Evolutionary conservation across 257 asterid species (phyloP), one percentile per base, ranked within the genome.

Genomic region (Solanum boliviense): DNA sequence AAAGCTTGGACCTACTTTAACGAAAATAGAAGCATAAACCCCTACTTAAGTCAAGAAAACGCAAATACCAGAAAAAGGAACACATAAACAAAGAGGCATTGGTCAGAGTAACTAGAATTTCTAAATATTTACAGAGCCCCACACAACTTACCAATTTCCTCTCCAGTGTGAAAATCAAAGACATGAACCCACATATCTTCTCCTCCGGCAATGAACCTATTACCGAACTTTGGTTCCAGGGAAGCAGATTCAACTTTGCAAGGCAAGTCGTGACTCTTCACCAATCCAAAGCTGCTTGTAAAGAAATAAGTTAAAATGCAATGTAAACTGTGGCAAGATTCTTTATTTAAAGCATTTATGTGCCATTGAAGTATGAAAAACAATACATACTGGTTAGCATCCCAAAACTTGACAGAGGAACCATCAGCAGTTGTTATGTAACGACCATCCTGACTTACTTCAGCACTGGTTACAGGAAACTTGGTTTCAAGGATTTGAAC

Each of bases 121-220:
- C 85, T 48, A 46, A 79, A 46, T 31, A 81, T 46, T 46, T 83
- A 84, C 83, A 44, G 15, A 71, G 65, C 56, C 32, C 58, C 38
- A 25, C 60, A 29, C 2, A 23, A 44, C 93, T 83, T 88, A 97
- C 99, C 99, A 27, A 97, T 89, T 93, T 96, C 98, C 44, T 85
- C 94, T 52, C 99, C 98, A 0, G 98, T 94, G 89, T 94, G 94
- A 83, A 97, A 97, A 93, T 97, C 98, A 67, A 93, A 96, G 36
- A 94, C 91, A 84, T 90, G 99, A 90, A 97, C 91, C 99, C 99
- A 97, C 99, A 96, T 90, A 92, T 97, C 99, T 93, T 96, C 99
- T 87, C 99, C 99, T 85, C 98, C 98, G 88, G 97, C 98, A 83
- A 97, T 88, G 91, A 95, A 97, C 92, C 91, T 97, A 88, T 95